Evolutionary conservation across 176 grass and related monocot genomes (phyloP), one percentile per base, ranked within the genome.

Genomic region (Paspalum notatum): DNA sequence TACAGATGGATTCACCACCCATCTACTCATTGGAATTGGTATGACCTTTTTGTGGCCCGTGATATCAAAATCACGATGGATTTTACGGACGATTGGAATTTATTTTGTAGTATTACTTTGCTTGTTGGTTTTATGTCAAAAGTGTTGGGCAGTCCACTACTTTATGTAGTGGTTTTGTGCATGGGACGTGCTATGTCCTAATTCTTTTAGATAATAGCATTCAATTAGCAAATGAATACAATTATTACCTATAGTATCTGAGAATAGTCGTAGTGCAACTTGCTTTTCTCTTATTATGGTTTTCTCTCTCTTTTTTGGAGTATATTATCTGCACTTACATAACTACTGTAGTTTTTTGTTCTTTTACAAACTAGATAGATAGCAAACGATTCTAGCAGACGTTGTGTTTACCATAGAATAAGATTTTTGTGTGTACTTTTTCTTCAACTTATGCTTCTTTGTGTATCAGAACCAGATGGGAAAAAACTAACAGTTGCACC

Each of bases 121-220:
- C 77, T 43, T 48, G 69, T 67, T 10, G 1, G 25, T 51, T 86
- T 50, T 27, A 61, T 20, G 61, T 75, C 57, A 39, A 25, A 39
- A 52, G 10, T 61, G 26, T 18, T 49, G 17, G 10, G 32, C 21
- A 20, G 38, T 49, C 6, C 9, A 51, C 50, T 77, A 8, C 18
- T 84, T 60, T 26, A 42, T 50, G 15, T 10, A 40, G n/a, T 60
- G 12, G 77, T 59, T 71, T 74, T 80, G 26, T 40, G 18, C 69
- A 27, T 50, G 22, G 47, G 64, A 4, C 5, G 7, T 57, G 40
- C n/a, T n/a, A n/a, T 59, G 26, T 61, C 62, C 26, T 62, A 20
- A 27, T 63, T 20, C 20, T 17, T 59, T 40, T 25, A 68, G 42
- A 21, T 50, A 42, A 40, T n/a, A n/a, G n/a, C n/a, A n/a, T n/a